Evolutionary conservation across 257 asterid genomes (phyloP), one percentile per base, ranked within the genome.

Genomic region (Solanum raphanifolium): DNA sequence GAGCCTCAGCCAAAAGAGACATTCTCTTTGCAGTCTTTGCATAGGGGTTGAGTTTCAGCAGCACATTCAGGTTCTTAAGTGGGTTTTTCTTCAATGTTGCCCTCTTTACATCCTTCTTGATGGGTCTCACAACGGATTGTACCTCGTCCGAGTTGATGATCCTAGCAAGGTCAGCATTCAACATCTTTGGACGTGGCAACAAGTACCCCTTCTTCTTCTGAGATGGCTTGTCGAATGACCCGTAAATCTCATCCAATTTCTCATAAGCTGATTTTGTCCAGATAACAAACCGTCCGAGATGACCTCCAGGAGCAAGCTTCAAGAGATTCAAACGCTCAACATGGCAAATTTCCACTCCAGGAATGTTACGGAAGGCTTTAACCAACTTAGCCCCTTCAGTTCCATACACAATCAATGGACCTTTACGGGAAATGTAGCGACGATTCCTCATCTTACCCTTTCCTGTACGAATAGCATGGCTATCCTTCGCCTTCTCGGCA

Each of bases 111-210:
- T 90, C 96, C 94, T 90, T 91, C 92, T 95, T 95, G 83, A 94
- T 96, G 1, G 99, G 99, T 83, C 86, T 95, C 89, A 96, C 99
- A 21, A 94, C 98, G 5, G 97, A 93, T 88, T 96, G 98, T 27
- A 96, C 93, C 93, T 95, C 99, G 55, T 96, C 99, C 0, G 99
- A 96, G 79, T 96, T 96, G 75, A 96, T 95, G 55, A 96, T 96
- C 69, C 98, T 93, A 0, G 99, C 97, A 66, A 96, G 90, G 73
- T 96, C 99, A 34, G 95, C 98, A 89, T 96, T 96, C 32, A 91
- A 91, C 98, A 96, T 96, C 92, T 96, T 96, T 0, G 94, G 84
- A 89, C 96, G 92, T 0, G 98, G 98, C 86, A 96, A 90, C 6
- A 94, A 90, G 27, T 95, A 96, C 0, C 98, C 98, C 55, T 84